phyloP scores from a whole-genome alignment of 208 protist genomes.

The Trypanosoma platydactyli region DNA sequence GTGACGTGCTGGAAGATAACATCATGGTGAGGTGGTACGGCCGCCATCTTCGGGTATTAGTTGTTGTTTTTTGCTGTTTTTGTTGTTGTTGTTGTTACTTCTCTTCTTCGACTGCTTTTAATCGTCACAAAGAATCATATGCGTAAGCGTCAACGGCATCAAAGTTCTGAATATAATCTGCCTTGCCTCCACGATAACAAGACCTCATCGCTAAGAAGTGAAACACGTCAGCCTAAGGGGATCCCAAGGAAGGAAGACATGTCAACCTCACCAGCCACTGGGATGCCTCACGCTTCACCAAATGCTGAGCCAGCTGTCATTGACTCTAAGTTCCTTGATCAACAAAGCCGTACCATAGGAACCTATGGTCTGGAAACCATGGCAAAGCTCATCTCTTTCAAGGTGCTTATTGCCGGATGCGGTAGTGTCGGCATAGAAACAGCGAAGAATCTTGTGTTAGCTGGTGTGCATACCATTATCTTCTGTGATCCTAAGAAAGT shows the following conservation, averaged over 20 bases:
- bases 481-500: slow-evolving; percentile 71
- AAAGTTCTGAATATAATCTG: slow-evolving; percentile 13
- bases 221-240: neutral
- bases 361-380: slow-evolving; percentile 93
- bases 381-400: slow-evolving; percentile 87
- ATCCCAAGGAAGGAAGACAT: too few relatives aligned
- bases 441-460: slow-evolving; percentile 91
- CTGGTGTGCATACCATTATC: slow-evolving; percentile 83
- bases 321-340: slow-evolving; percentile 85
- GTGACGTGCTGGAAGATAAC: slow-evolving; percentile 7
- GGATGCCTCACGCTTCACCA: neutral
- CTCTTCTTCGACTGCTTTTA: neutral
- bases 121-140: slow-evolving; percentile 16
- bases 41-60: neutral
- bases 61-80: slow-evolving; percentile 2
- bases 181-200: slow-evolving; percentile 18
- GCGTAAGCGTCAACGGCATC: slow-evolving; percentile 15
- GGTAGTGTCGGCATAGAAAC: slow-evolving; percentile 90
- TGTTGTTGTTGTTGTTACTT: slow-evolving; percentile 11
- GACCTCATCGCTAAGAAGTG: neutral
- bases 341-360: slow-evolving; percentile 92
- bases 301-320: slow-evolving; percentile 32
- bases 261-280: too few relatives aligned
- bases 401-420: slow-evolving; percentile 92
- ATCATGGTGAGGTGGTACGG: too few relatives aligned